Evolutionary conservation across 1,139 yeast species (phyloP).

Genomic region (Suhomyces wounanorum): DNA sequence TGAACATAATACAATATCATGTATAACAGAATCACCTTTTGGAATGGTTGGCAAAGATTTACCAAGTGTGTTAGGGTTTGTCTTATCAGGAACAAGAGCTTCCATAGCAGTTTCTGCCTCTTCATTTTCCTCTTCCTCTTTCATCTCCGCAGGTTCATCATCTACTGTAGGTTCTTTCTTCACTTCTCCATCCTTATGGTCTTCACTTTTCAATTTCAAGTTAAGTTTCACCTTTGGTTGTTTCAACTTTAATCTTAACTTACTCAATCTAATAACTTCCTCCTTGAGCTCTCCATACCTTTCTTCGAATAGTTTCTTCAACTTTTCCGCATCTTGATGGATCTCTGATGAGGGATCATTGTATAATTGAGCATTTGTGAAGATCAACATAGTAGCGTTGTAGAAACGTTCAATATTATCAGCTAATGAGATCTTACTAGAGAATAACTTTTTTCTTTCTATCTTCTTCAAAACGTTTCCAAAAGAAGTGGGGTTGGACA

Average conservation of each 20-base stretch:
- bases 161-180: constrained; percentile 23
- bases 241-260: constrained; percentile 32
- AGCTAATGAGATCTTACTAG: constrained; percentile 28
- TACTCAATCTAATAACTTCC: constrained; percentile 22
- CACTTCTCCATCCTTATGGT: constrained; percentile 23
- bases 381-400: constrained; percentile 51
- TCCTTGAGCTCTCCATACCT: constrained; percentile 30
- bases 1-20: constrained; percentile 21
- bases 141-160: constrained; percentile 17
- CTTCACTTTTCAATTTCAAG: constrained; percentile 22
- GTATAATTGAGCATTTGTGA: constrained; percentile 58
- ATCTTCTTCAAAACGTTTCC: constrained; percentile 45
- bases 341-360: constrained; percentile 59
- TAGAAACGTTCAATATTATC: constrained; percentile 50
- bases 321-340: constrained; percentile 55
- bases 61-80: constrained; percentile 20
- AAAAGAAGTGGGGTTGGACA: constrained; percentile 60
- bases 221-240: constrained; percentile 29
- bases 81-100: constrained; percentile 6
- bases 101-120: constrained; percentile 2
- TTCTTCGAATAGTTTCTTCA: constrained; percentile 38
- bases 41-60: constrained; percentile 22
- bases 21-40: constrained; percentile 22
- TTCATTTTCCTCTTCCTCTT: constrained; percentile 9
- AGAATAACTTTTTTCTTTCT: constrained; percentile 42